phyloP scores from a whole-genome alignment of 2,329 filamentous ascomycete genomes.

The Clarireedia homoeocarpa region DNA sequence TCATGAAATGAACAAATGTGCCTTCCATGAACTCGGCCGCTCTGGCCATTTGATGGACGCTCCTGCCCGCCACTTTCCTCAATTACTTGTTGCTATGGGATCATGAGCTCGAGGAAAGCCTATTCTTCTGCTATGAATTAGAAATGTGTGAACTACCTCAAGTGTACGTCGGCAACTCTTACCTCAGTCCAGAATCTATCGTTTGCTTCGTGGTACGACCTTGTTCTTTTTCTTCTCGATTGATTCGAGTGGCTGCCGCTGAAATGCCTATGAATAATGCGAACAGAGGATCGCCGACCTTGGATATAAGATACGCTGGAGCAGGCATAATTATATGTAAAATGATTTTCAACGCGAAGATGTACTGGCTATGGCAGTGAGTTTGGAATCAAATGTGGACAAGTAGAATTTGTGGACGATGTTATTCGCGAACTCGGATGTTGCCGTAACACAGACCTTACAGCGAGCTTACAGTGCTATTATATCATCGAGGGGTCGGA shows the following conservation, averaged over 20 bases:
- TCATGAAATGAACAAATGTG: background rate
- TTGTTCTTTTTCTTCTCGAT: constrained; percentile 42
- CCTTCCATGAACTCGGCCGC: background rate
- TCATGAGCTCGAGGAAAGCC: constrained; percentile 11
- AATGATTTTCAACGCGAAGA: background rate
- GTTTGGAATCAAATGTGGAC: background rate
- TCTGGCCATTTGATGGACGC: background rate
- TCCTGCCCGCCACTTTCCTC: background rate
- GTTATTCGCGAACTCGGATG: too few relatives aligned
- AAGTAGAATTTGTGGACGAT: background rate
- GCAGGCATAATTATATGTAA: constrained; percentile 22
- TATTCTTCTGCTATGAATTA: constrained; percentile 9
- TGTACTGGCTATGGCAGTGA: background rate
- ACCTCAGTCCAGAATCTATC: constrained; percentile 28
- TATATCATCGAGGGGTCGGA: background rate
- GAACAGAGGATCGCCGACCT: constrained; percentile 46
- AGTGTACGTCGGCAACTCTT: background rate
- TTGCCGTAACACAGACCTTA: too few relatives aligned
- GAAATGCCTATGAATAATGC: constrained; percentile 43
- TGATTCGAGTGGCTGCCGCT: constrained; percentile 45
- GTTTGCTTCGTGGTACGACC: constrained; percentile 26
- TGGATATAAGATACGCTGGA: constrained; percentile 30
- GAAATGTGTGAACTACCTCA: background rate
- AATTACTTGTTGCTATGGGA: constrained; percentile 4
- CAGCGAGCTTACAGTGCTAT: background rate